Evolutionary conservation across 139 green algal species (phyloP).

Genomic region (Picochlorum sp.): DNA sequence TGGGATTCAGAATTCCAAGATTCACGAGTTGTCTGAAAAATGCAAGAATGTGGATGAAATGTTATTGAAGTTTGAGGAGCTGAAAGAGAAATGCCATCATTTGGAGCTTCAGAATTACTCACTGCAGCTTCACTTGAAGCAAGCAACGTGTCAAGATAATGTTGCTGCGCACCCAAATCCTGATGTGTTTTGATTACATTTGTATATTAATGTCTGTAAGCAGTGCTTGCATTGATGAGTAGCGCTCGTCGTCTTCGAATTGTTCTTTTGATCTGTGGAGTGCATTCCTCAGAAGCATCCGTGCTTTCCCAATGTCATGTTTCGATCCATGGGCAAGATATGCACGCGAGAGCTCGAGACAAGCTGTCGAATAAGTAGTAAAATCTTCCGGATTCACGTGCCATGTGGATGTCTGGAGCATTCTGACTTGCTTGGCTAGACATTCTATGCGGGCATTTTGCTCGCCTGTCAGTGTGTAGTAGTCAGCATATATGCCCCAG

Average conservation of each 20-base stretch:
- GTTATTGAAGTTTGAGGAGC: constrained; percentile 35
- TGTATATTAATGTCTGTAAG: not conserved
- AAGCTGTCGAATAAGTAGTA: constrained; percentile 42
- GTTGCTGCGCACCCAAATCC: constrained; percentile 19
- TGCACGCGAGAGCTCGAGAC: constrained; percentile 25
- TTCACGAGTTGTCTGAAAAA: constrained; percentile 40
- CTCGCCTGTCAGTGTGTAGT: constrained; percentile 35
- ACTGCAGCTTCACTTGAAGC: constrained; percentile 60
- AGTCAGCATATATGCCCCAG: constrained; percentile 31
- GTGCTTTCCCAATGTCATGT: constrained; percentile 48
- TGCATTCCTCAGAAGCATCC: constrained; percentile 62
- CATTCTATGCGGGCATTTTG: constrained; percentile 45
- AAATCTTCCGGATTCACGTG: constrained; percentile 35
- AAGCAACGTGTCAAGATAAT: constrained; percentile 35
- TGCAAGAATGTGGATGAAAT: constrained; percentile 35
- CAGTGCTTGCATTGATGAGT: not conserved
- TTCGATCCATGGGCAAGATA: constrained; percentile 20
- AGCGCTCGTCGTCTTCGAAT: constrained; percentile 32
- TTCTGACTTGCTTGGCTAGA: constrained; percentile 51
- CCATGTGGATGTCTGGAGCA: constrained; percentile 42
- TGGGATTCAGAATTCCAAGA: constrained; percentile 60
- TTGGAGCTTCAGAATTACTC: constrained; percentile 75
- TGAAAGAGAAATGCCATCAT: constrained; percentile 45
- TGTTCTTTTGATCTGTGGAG: constrained; percentile 47
- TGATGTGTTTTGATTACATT: constrained; percentile 29